Conservation (phyloP, 345 rosid genomes). For the Gossypium rotundifolium region DNA sequence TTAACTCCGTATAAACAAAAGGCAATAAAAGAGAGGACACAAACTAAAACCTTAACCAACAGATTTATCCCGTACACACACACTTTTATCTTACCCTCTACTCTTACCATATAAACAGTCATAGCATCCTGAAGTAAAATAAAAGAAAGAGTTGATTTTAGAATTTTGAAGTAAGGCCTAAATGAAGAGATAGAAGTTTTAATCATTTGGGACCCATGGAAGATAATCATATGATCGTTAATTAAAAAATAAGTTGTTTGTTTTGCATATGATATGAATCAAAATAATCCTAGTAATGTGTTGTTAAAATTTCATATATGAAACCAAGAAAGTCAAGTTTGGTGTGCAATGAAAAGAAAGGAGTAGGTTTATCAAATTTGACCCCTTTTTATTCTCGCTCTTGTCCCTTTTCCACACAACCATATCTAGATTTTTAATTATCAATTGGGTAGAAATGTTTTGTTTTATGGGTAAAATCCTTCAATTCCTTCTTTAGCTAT, state of each 20-base stretch:
- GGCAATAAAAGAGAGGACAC: too few relatives aligned
- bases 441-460: background rate
- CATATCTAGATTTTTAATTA: background rate
- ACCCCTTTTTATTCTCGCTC: background rate
- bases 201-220: background rate
- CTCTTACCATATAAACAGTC: too few relatives aligned
- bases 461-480: background rate
- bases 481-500: background rate
- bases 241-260: too few relatives aligned
- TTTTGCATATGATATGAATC: too few relatives aligned
- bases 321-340: background rate
- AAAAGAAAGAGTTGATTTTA: too few relatives aligned
- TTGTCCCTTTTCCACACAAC: background rate
- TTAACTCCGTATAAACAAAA: too few relatives aligned
- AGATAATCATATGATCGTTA: too few relatives aligned
- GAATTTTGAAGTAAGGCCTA: background rate
- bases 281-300: background rate
- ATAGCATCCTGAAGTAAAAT: too few relatives aligned
- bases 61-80: too few relatives aligned
- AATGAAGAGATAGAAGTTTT: background rate
- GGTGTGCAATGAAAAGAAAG: background rate
- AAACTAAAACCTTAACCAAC: too few relatives aligned
- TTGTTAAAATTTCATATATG: background rate
- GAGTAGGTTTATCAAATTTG: background rate
- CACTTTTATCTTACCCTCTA: too few relatives aligned